A percentile compares a stretch with the other conserved stretches of the same genome.
Evolutionary conservation across 176 grass and related monocot genomes (phyloP).

Genomic region (barley (Hordeum vulgare)): MorexV3_pseudomolecules_assembly NC_058519.1:34151973-34152472

Average conservation of each 20-base stretch:
- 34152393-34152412: neutral
- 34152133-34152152: neutral
- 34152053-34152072: too few relatives aligned
- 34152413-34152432: neutral
- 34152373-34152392: neutral
- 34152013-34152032: too few relatives aligned
- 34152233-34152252: slow-evolving; percentile 9
- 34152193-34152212: neutral
- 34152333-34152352: neutral
- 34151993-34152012: too few relatives aligned
- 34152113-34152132: too few relatives aligned
- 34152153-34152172: too few relatives aligned
- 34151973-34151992: too few relatives aligned
- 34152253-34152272: neutral
- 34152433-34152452: too few relatives aligned
- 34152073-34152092: too few relatives aligned
- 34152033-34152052: too few relatives aligned
- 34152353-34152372: neutral
- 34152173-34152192: neutral
- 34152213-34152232: neutral
- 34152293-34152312: neutral
- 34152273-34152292: neutral
- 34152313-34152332: neutral
- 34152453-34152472: neutral
- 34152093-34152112: neutral